Percentiles rank a stretch among this genome's conserved stretches.
phyloP scores from a whole-genome alignment of 2,329 filamentous ascomycete species.

The Fusarium bactridioides region DNA sequence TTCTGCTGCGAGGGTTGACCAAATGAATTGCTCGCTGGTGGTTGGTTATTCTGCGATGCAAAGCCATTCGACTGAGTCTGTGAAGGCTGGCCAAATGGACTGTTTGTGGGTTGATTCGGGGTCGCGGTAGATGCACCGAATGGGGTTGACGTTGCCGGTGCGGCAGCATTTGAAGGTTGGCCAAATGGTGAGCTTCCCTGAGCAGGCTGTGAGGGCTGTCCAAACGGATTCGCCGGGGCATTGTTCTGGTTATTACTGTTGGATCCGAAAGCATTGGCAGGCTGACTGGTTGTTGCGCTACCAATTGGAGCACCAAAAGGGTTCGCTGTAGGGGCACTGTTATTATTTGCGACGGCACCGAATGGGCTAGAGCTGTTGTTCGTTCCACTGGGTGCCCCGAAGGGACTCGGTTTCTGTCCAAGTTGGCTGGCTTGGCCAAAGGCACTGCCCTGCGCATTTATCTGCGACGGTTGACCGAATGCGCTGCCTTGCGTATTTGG shows the following conservation, averaged over 20 bases:
- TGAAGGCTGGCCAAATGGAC: conserved; percentile 42
- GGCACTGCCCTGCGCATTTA: conserved; percentile 33
- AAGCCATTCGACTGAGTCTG: conserved; percentile 37
- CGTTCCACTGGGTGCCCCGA: conserved; percentile 39
- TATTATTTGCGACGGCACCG: conserved; percentile 33
- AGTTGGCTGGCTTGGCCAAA: conserved; percentile 49
- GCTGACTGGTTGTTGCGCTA: conserved; percentile 20
- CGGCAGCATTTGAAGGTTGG: conserved; percentile 10
- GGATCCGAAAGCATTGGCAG: conserved; percentile 32
- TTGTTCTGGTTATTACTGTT: conserved; percentile 27
- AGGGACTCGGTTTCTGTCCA: conserved; percentile 51
- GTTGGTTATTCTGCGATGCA: conserved; percentile 33
- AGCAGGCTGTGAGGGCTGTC: conserved; percentile 27
- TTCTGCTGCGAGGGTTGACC: conserved; percentile 34
- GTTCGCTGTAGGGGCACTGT: conserved; percentile 35
- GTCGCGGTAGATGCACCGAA: conserved; percentile 38
- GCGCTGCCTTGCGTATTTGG: conserved; percentile 31
- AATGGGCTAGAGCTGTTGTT: conserved; percentile 41
- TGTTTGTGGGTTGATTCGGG: conserved; percentile 27
- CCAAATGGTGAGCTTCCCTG: conserved; percentile 35
- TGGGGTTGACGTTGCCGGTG: conserved; percentile 38
- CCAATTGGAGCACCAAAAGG: conserved; percentile 41
- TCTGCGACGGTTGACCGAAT: conserved; percentile 48
- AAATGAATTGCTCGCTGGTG: conserved; percentile 36
- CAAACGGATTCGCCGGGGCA: conserved; percentile 40